Evolutionary conservation across 371 early-diverging fungal species (phyloP), one percentile per base, ranked within the genome.

Genomic region (Scutellospora calospora): DNA sequence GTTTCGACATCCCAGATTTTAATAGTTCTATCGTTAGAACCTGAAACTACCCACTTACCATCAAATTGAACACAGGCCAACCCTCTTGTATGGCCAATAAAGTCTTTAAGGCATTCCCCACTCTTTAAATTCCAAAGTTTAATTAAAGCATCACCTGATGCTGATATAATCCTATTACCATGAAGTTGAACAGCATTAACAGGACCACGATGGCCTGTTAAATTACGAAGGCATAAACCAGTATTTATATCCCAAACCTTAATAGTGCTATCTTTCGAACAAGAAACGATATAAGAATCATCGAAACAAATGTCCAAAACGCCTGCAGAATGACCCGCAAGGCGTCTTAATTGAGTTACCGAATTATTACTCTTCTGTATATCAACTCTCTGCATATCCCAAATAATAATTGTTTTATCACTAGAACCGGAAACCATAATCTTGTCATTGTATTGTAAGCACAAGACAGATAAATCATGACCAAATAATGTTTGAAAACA

Each of bases 21-120:
- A 82, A 99, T 96, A 20, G 97, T 94, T 82, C 93, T 91, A 86
- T 99, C 99, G 84, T 96, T 94, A 33, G 96, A 96, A 12, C 98
- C 99, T 5, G 97, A 95, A 0, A 97, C 95, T 35, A 98, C 94
- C 12, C 89, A 88, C 80, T 92, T 90, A 52, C 97, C 97, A 82
- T 96, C 96, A 85, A 92, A 98, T 80, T 97, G 97, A 69, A 97
- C 95, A 82, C 97, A 98, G 0, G 98, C 95, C 12, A 99, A 86
- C 0, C 98, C 98, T 31, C 96, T 89, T 29, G 89, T 86, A 81
- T 95, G 95, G 16, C 95, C 95, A 25, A 83, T 81, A 83, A 93
- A 93, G 74, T 91, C 90, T n/a, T 93, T 90, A 4, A 94, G 79
- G 63, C 89, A 89, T 29, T 84, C 83, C 25, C 94, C 94, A 0